These are phyloP conservation scores for Lycium ferocissimum DNA, from an alignment of 257 asterid genomes.

Conservation along the genomic window DNA sequence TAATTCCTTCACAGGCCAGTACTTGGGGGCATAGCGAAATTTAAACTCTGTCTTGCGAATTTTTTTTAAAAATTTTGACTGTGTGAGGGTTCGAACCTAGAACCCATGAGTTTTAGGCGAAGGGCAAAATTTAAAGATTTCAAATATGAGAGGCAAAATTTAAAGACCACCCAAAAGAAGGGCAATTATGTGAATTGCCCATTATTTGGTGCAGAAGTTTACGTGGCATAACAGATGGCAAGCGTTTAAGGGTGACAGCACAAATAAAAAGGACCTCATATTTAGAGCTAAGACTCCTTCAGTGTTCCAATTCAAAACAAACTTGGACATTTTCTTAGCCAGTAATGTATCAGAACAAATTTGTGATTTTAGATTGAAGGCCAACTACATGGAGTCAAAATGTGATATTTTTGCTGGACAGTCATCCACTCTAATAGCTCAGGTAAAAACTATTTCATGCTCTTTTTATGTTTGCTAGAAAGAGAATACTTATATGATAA, in stretches of 20 bases:
- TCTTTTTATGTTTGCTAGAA: neutral
- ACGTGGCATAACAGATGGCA: constrained; percentile 31
- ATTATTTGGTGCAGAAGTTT: constrained; percentile 21
- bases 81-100: no score
- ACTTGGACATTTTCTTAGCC: constrained; percentile 24
- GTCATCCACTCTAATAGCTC: neutral
- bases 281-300: constrained; percentile 29
- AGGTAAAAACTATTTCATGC: neutral
- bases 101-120: no score
- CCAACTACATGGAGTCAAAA: neutral
- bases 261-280: constrained; percentile 17
- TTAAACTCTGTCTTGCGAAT: no score
- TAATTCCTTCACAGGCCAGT: no score
- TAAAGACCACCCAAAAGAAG: no score
- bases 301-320: constrained; percentile 3
- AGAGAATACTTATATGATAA: neutral
- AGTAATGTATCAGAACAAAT: constrained; percentile 25
- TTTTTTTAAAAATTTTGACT: no score
- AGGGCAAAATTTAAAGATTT: no score
- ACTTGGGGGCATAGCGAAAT: no score
- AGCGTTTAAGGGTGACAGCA: constrained; percentile 31
- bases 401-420: neutral
- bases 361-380: constrained; percentile 14
- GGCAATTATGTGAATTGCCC: no score
- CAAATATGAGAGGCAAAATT: no score